Evolutionary conservation across 2,329 filamentous ascomycete genomes (phyloP).

Genomic region (Sporothrix humicola): DNA sequence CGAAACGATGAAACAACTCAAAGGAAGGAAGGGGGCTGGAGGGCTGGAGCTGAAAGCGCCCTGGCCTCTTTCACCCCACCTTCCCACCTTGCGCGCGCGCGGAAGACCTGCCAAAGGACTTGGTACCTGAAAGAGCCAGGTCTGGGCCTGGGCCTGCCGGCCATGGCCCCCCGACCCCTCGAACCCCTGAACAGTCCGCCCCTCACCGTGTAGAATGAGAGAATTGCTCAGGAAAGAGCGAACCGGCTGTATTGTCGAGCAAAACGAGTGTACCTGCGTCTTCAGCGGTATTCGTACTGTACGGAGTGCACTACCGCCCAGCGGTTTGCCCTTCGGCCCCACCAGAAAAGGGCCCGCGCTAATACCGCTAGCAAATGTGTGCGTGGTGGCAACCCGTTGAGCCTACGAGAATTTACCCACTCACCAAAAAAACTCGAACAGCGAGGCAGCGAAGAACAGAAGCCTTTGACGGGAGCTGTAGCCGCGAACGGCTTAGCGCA

Average conservation of each 20-base stretch:
- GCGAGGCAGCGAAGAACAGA: not conserved
- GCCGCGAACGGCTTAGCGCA: conserved; percentile 32
- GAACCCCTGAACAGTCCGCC: conserved; percentile 4
- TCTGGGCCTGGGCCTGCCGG: not conserved
- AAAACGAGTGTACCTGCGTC: not conserved
- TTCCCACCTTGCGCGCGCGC: conserved; percentile 10
- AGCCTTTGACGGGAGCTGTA: conserved; percentile 23
- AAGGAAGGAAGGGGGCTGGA: not conserved
- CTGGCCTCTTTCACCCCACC: not conserved
- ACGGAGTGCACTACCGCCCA: conserved; percentile 2
- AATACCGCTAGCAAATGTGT: not conserved
- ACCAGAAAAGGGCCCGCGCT: not conserved
- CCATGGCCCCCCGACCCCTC: not conserved
- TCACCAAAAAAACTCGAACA: conserved; percentile 9
- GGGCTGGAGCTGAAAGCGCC: conserved; percentile 24
- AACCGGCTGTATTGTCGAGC: not conserved
- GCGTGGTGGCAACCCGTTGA: conserved; percentile 1
- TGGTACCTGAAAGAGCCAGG: conserved; percentile 24
- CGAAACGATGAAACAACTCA: conserved; percentile 28
- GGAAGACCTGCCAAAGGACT: conserved; percentile 7
- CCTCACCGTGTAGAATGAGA: conserved; percentile 15
- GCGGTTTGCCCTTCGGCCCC: conserved; percentile 16
- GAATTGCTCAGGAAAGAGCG: not conserved
- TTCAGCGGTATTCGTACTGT: conserved; percentile 1
- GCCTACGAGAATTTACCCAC: conserved; percentile 11